Evolutionary conservation across 164 flowering plant species (phyloP), one percentile per base, ranked within the genome.

Genomic region (Berberis thunbergii): DNA sequence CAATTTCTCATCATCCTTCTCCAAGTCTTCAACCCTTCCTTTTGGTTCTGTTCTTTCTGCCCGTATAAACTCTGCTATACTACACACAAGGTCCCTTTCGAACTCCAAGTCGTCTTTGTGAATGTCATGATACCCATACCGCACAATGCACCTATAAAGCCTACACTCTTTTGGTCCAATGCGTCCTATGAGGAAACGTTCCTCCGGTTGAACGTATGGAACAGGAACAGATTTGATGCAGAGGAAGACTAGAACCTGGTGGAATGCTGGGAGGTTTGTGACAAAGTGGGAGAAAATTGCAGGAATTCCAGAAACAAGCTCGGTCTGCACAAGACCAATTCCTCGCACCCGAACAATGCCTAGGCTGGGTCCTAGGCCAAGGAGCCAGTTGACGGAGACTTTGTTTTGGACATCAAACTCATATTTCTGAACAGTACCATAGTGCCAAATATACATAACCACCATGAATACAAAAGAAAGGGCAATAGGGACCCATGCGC

Each of bases 401-500:
- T 87, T 92, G 81, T 87, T 92, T 70, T 92, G 95, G 61, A 89
- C 76, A 64, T 92, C 96, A 65, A 77, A 87, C 72, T 89, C 91
- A 42, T 89, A 89, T 57, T 82, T 83, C 67, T 81, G 80, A 2
- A 81, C 69, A 0, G 96, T 83, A 6, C 95, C 98, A 45, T 86
- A 87, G 81, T 89, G 95, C 98, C 98, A 92, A 0, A 80, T 71
- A 54, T 77, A 85, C 96, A 92, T 92, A 66, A 84, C 69, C 40
- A 77, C 54, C 72, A 89, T 74, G 78, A 92, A 86, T 58, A 75
- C 59, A 62, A 84, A 71, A 4, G 93, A 59, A 6, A 92, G 83
- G n/a, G 80, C 93, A 8, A 92, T 73, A 0, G 96, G 98, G 12
- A 92, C 95, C 98, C 98, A 92, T 26, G 96, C 98, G 8, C 98